These are phyloP conservation scores for Pyrus pyrifolia DNA, from an alignment of 306 rosid genomes.

Conservation along the genomic window DNA sequence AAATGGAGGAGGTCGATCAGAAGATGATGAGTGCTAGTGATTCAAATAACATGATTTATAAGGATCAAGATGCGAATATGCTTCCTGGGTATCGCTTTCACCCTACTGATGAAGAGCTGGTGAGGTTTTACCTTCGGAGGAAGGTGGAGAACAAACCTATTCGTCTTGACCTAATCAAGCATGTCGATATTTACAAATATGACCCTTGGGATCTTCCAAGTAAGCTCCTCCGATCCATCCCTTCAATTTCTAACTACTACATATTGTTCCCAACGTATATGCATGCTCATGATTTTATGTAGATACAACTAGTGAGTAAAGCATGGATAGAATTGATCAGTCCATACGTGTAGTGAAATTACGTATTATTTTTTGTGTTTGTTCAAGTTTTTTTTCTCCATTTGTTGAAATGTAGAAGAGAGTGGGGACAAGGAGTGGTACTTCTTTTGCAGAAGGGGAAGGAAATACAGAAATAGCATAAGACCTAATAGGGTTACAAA, in stretches of 20 bases:
- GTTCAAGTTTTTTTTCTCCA: not conserved
- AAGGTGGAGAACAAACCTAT: constrained; percentile 18
- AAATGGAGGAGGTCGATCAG: not conserved
- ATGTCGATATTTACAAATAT: constrained; percentile 20
- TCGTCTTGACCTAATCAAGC: constrained; percentile 20
- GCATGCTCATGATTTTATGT: not conserved
- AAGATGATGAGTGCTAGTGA: constrained; percentile 1
- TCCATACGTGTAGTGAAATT: not conserved
- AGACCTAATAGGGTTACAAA: constrained; percentile 37
- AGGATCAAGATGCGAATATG: not conserved
- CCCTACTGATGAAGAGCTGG: constrained; percentile 29
- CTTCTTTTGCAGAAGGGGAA: constrained; percentile 32
- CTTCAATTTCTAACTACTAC: not conserved
- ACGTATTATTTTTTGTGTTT: not conserved
- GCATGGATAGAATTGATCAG: not conserved
- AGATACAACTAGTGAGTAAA: not conserved
- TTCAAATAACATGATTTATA: not conserved
- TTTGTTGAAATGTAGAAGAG: constrained; percentile 12
- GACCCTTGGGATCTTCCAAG: constrained; percentile 32
- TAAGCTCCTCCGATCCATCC: not conserved
- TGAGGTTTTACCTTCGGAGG: constrained; percentile 17
- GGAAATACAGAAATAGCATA: constrained; percentile 31
- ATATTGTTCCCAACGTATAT: not conserved
- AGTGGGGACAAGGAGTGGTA: constrained; percentile 36
- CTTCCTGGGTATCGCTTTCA: constrained; percentile 29